These are phyloP conservation scores for Coniferiporia weirii DNA, from an alignment of 1,284 basidiomycete species.

Conservation along the genomic window DNA sequence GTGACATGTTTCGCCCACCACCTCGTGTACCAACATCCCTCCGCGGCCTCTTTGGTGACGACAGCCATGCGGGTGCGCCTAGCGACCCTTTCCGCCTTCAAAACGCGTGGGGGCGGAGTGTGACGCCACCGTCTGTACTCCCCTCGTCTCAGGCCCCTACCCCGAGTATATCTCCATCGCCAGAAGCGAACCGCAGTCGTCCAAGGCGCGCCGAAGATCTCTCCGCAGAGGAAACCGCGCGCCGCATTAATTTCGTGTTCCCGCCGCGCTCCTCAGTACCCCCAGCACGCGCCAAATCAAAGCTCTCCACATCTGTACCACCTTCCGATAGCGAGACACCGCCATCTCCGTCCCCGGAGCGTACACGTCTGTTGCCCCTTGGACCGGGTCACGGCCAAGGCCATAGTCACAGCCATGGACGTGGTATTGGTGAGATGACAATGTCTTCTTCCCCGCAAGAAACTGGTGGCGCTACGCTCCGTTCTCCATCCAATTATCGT, in stretches of 20 bases:
- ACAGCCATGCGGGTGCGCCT: slow-evolving; percentile 25
- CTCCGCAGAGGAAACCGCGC: slow-evolving; percentile 39
- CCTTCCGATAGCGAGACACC: slow-evolving; percentile 22
- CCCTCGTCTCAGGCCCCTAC: slow-evolving; percentile 22
- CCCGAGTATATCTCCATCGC: background rate
- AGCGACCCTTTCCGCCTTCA: slow-evolving; percentile 43
- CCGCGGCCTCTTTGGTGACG: slow-evolving; percentile 63
- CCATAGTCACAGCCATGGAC: slow-evolving; percentile 20
- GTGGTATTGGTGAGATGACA: slow-evolving; percentile 17
- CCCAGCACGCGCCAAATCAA: slow-evolving; percentile 28
- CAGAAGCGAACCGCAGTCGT: slow-evolving; percentile 18
- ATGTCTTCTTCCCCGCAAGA: slow-evolving; percentile 10
- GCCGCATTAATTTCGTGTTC: slow-evolving; percentile 51
- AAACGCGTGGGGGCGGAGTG: slow-evolving; percentile 27
- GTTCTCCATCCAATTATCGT: slow-evolving; percentile 27
- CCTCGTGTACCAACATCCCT: slow-evolving; percentile 60
- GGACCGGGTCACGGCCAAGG: slow-evolving; percentile 21
- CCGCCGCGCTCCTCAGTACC: slow-evolving; percentile 36
- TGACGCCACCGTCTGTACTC: slow-evolving; percentile 25
- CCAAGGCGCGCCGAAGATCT: slow-evolving; percentile 19
- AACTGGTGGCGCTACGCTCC: slow-evolving; percentile 6
- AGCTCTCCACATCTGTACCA: slow-evolving; percentile 24
- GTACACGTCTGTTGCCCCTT: slow-evolving; percentile 25
- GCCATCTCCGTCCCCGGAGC: slow-evolving; percentile 14
- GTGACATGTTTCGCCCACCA: slow-evolving; percentile 1